phyloP scores from a whole-genome alignment of 805 yeast genomes.

The Saccharomycopsis oosterbeekiorum region DNA sequence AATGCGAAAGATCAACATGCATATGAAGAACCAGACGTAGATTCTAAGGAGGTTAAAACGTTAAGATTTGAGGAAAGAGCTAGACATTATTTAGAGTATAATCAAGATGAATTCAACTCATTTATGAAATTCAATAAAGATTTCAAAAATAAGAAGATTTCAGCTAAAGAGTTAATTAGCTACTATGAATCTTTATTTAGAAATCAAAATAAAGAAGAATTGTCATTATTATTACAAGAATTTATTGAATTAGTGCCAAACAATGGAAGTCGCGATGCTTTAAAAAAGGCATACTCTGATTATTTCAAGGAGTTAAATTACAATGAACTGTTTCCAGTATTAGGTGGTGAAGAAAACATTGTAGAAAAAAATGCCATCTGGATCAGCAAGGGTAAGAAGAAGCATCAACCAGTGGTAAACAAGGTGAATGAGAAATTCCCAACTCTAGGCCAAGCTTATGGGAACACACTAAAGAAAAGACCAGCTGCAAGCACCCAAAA shows the following conservation, averaged over 20 bases:
- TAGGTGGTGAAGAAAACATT: conserved; percentile 23
- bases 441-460: background rate
- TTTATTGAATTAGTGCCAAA: conserved; percentile 46
- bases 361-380: conserved; percentile 1
- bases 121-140: conserved; percentile 42
- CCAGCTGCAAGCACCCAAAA: background rate
- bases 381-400: background rate
- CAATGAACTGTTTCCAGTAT: conserved; percentile 40
- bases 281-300: conserved; percentile 15
- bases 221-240: conserved; percentile 49
- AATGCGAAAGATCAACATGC: conserved; percentile 18
- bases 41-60: conserved; percentile 37
- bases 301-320: conserved; percentile 17
- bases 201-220: conserved; percentile 34
- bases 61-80: conserved; percentile 77
- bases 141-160: conserved; percentile 34
- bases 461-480: background rate
- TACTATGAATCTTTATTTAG: conserved; percentile 42
- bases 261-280: conserved; percentile 29
- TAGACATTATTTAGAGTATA: conserved; percentile 59
- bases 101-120: conserved; percentile 33
- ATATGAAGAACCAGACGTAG: conserved; percentile 18
- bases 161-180: conserved; percentile 38
- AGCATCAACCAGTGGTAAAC: background rate
- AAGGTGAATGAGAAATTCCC: background rate